A percentile compares a stretch with the other conserved stretches of the same genome.
Conservation (phyloP, 2,329 filamentous ascomycete species). For the Aspergillus sp. region DNA sequence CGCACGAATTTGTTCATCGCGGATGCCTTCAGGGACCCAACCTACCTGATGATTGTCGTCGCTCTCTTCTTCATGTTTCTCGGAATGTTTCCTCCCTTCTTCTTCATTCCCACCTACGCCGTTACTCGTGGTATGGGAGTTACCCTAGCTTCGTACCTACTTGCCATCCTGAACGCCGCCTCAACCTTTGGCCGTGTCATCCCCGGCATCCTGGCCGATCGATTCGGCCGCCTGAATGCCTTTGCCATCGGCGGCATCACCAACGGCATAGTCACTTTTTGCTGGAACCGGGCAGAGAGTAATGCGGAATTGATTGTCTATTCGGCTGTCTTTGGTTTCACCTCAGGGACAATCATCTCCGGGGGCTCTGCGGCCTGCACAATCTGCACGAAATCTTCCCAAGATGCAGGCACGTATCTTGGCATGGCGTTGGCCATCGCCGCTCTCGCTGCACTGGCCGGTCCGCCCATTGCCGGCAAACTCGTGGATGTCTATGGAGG, state of each 20-base stretch:
- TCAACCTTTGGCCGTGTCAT: slow-evolving; percentile 58
- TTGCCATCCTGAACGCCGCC: slow-evolving; percentile 65
- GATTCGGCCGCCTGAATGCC: slow-evolving; percentile 55
- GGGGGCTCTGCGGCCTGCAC: slow-evolving; percentile 33
- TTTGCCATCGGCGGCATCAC: slow-evolving; percentile 41
- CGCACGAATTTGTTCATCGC: background rate
- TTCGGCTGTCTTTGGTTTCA: slow-evolving; percentile 47
- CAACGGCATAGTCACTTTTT: slow-evolving; percentile 40
- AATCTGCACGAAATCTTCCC: slow-evolving; percentile 41
- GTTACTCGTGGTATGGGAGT: slow-evolving; percentile 44
- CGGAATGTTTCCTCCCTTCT: background rate
- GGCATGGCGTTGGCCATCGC: slow-evolving; percentile 53
- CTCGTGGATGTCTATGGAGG: slow-evolving; percentile 36
- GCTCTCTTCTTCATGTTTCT: background rate
- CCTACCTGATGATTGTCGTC: background rate
- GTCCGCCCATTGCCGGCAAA: slow-evolving; percentile 54
- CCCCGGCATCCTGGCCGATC: slow-evolving; percentile 58
- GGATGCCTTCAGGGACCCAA: background rate
- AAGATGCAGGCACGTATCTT: slow-evolving; percentile 54
- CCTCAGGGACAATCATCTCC: slow-evolving; percentile 48
- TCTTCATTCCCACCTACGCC: background rate
- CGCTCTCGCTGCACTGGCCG: slow-evolving; percentile 51
- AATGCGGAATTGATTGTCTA: slow-evolving; percentile 35
- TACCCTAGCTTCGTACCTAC: slow-evolving; percentile 62
- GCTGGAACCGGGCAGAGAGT: slow-evolving; percentile 35